phyloP scores from a whole-genome alignment of 2,329 filamentous ascomycete genomes.

The Diaporthe eres region DNA sequence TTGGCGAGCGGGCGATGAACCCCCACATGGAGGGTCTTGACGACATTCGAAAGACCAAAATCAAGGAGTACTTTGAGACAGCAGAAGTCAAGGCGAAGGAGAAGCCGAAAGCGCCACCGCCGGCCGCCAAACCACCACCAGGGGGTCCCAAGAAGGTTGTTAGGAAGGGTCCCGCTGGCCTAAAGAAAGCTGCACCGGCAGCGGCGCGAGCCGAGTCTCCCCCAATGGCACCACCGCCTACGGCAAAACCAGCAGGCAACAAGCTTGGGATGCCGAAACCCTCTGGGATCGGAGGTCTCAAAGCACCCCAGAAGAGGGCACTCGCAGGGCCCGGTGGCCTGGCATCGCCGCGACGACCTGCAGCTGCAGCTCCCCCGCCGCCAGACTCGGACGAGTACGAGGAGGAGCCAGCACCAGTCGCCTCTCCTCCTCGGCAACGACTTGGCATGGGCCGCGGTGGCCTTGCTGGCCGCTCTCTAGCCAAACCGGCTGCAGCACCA shows the following conservation, averaged over 20 bases:
- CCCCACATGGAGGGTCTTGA: conserved; percentile 92
- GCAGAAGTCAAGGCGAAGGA: conserved; percentile 91
- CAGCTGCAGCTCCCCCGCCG: conserved; percentile 62
- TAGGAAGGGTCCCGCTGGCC: conserved; percentile 62
- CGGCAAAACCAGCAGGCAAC: conserved; percentile 64
- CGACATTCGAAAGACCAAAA: conserved; percentile 94
- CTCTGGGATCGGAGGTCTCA: conserved; percentile 68
- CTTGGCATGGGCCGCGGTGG: conserved; percentile 82
- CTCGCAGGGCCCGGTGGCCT: conserved; percentile 55
- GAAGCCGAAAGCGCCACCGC: conserved; percentile 85
- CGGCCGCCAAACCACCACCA: conserved; percentile 67
- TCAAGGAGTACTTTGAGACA: conserved; percentile 90
- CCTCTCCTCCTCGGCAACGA: conserved; percentile 68
- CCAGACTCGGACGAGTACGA: conserved; percentile 57
- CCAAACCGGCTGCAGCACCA: conserved; percentile 74
- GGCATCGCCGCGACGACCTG: conserved; percentile 67
- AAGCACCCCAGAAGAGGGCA: conserved; percentile 70
- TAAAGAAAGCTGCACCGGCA: conserved; percentile 60
- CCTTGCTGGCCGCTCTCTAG: conserved; percentile 86
- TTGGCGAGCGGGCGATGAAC: conserved; percentile 96
- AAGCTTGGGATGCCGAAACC: conserved; percentile 71
- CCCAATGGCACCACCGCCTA: conserved; percentile 71
- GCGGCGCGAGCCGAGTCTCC: conserved; percentile 59
- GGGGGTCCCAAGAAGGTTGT: conserved; percentile 62
- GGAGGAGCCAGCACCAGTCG: conserved; percentile 64